These are phyloP conservation scores for Perilla frutescens DNA, from an alignment of 257 asterid genomes.

Conservation along the genomic window DNA sequence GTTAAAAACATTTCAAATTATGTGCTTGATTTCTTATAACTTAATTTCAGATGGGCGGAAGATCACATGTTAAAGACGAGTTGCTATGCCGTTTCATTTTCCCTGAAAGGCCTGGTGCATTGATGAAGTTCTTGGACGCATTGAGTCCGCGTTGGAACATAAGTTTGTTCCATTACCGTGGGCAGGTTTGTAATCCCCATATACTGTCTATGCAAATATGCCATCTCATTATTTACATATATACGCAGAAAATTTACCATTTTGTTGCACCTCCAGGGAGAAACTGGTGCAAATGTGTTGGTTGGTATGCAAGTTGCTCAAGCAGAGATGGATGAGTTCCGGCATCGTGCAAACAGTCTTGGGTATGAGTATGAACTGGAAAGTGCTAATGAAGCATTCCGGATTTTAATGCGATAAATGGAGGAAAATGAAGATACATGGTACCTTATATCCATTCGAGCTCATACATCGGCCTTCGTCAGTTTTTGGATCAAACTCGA, in stretches of 20 bases:
- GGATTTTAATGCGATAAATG: constrained; percentile 74
- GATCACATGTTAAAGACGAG: constrained; percentile 78
- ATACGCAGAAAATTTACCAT: constrained; percentile 10
- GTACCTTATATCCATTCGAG: neutral
- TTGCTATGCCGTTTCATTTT: constrained; percentile 85
- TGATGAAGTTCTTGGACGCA: constrained; percentile 84
- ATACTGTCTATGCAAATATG: neutral
- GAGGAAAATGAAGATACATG: neutral
- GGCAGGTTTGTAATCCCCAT: constrained; percentile 62
- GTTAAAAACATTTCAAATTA: no score
- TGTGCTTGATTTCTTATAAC: constrained; percentile 21
- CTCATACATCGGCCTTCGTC: constrained; percentile 7
- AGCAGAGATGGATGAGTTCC: constrained; percentile 72
- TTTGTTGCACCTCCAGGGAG: constrained; percentile 61
- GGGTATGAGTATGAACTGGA: constrained; percentile 82
- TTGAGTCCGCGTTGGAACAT: constrained; percentile 97
- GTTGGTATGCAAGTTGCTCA: constrained; percentile 86
- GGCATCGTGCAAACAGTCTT: constrained; percentile 60
- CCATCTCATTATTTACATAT: neutral
- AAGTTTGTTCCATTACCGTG: constrained; percentile 93
- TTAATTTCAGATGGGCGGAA: constrained; percentile 85
- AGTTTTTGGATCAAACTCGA: neutral
- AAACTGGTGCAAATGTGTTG: constrained; percentile 91
- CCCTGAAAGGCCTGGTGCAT: constrained; percentile 94
- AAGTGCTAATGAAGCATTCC: constrained; percentile 70